Base-by-base conservation (phyloP, 2,329 filamentous ascomycete species). In the Annulohypoxylon truncatum region DNA sequence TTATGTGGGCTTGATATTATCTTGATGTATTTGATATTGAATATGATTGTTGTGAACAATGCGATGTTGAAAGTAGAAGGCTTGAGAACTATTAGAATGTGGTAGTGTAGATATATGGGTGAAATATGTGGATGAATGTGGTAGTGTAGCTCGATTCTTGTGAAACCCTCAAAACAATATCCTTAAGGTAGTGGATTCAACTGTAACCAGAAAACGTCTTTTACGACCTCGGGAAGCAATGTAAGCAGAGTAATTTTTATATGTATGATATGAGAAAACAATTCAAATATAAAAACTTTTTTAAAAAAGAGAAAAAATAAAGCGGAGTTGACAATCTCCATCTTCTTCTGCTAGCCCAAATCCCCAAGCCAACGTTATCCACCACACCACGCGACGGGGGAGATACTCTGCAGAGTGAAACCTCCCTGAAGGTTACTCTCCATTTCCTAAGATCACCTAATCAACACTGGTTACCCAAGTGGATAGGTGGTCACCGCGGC, bases 371-470 rank as follows among this genome's bases (percentile, higher is more conserved):
- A 83, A 84, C 87, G 88, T 89, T 79, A 85, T 90, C 88, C 88
- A 87, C 80, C 82, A 81, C 87, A 89, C 89, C 88, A 90, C 83
- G 83, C 84, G 84, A 89, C 86, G 88, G 88, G 87, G 87, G 86
- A 87, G 84, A 88, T 82, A 78, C 88, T 90, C 86, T 90, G 88
- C 88, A 89, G 87, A 89, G 88, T 90, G 86, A 90, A 80, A 62
- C 88, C 88, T 89, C 88, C 85, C 89, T 90, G 83, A 88, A 90
- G 88, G 74, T 77, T 90, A 75, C 82, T 87, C 86, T 87, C 85
- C 88, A 89, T 86, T 87, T 85, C 88, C 89, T 86, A 90, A 80
- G 87, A 83, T 80, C 80, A 78, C 82, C 79, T 83, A 88, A 83
- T 82, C 79, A 84, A 90, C 89, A 86, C 84, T 82, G 85, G 89